Evolutionary conservation across 2,329 filamentous ascomycete genomes (phyloP).

Genomic region (Myriosclerotinia scirpicola): DNA sequence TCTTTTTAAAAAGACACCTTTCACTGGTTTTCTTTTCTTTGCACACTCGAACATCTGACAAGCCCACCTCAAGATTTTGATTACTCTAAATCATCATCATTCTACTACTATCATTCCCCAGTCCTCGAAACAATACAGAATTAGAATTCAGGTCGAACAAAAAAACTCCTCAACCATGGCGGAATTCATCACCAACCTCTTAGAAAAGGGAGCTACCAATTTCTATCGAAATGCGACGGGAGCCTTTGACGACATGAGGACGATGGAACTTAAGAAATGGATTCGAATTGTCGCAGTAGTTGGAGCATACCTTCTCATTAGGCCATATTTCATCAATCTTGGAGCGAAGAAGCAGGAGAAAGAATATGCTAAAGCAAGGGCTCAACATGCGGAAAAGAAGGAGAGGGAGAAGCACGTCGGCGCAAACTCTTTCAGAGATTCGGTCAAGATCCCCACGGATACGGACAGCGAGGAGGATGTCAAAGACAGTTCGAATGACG

Average conservation of each 20-base stretch:
- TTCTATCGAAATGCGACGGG: conserved; percentile 30
- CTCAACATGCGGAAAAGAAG: conserved; percentile 39
- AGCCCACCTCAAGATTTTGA: background rate
- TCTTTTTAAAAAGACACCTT: conserved; percentile 3
- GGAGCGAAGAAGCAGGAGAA: conserved; percentile 63
- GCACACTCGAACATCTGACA: background rate
- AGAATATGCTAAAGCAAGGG: conserved; percentile 55
- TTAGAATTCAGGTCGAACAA: background rate
- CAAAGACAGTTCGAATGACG: conserved; percentile 38
- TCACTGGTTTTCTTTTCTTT: background rate
- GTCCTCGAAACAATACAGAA: background rate
- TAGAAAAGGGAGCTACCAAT: conserved; percentile 30
- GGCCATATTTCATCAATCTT: conserved; percentile 71
- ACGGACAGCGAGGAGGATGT: conserved; percentile 51
- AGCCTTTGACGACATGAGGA: conserved; percentile 43
- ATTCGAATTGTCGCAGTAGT: conserved; percentile 71
- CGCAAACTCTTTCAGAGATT: conserved; percentile 61
- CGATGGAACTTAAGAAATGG: conserved; percentile 54
- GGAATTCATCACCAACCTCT: conserved; percentile 22
- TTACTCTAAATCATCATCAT: background rate
- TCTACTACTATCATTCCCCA: background rate
- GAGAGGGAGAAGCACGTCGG: conserved; percentile 46
- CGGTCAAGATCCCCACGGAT: conserved; percentile 51
- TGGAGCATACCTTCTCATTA: conserved; percentile 70
- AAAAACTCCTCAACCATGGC: background rate